Percentiles rank a stretch among this genome's conserved stretches.
Evolutionary conservation across 257 asterid genomes (phyloP).

Genomic region (Solanum lycopersicoides): DNA sequence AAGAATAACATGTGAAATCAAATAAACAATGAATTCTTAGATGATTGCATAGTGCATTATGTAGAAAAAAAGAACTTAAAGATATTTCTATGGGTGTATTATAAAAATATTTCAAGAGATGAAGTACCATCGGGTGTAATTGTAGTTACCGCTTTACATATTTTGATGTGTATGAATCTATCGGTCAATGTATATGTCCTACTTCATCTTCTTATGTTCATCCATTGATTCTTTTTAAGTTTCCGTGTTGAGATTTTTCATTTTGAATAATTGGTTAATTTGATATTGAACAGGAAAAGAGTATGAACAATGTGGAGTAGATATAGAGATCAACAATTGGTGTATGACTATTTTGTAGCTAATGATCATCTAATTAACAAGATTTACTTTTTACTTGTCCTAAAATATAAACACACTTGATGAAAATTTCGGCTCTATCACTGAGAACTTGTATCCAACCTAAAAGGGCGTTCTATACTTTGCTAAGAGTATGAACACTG

Average conservation of each 20-base stretch:
- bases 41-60: background rate
- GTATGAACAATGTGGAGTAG: background rate
- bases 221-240: background rate
- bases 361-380: background rate
- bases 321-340: background rate
- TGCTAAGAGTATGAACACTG: background rate
- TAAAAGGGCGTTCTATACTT: background rate
- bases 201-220: background rate
- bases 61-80: too few relatives aligned
- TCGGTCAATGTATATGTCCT: background rate
- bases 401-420: background rate
- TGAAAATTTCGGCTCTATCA: background rate
- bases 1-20: background rate
- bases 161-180: background rate
- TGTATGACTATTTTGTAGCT: background rate
- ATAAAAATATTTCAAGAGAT: background rate
- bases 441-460: background rate
- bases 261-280: background rate
- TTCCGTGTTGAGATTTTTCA: background rate
- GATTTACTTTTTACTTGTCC: too few relatives aligned
- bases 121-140: background rate
- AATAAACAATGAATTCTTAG: too few relatives aligned
- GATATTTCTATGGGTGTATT: background rate
- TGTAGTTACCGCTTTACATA: background rate
- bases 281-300: background rate